Percentiles rank a stretch among this genome's conserved stretches.
phyloP scores from a whole-genome alignment of 1,284 basidiomycete species.

The Ceratobasidium sp. region DNA sequence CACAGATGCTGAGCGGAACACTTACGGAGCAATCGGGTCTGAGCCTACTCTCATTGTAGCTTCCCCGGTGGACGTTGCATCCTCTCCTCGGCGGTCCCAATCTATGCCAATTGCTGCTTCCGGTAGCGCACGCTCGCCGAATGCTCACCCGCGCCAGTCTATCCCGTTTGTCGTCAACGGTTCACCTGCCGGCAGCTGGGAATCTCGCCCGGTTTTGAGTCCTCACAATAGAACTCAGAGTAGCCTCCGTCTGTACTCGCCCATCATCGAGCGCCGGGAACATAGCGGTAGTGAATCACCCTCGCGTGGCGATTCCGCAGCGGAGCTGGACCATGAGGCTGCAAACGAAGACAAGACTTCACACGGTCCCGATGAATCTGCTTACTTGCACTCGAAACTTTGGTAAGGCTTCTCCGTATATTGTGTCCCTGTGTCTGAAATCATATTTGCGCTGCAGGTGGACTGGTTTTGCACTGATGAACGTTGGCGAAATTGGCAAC shows the following conservation, averaged over 20 bases:
- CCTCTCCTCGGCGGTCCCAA: constrained; percentile 5
- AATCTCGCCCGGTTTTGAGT: not conserved
- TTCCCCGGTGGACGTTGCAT: constrained; percentile 3
- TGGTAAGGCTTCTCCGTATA: constrained; percentile 59
- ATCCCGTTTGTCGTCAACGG: constrained; percentile 23
- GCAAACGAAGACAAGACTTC: not conserved
- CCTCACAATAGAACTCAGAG: constrained; percentile 12
- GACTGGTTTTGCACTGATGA: constrained; percentile 88
- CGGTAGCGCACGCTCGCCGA: not conserved
- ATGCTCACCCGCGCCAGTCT: not conserved
- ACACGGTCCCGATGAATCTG: constrained; percentile 53
- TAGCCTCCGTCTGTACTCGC: not conserved
- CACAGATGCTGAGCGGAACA: constrained; percentile 42
- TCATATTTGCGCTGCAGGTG: constrained; percentile 67
- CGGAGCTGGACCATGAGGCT: constrained; percentile 21
- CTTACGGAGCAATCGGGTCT: constrained; percentile 35
- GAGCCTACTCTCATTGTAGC: constrained; percentile 24
- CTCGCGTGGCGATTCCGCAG: constrained; percentile 23
- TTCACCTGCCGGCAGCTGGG: constrained; percentile 15
- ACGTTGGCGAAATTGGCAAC: constrained; percentile 89
- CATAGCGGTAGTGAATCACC: constrained; percentile 2
- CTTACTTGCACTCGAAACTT: constrained; percentile 82
- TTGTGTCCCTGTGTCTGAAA: constrained; percentile 40
- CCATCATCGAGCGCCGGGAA: constrained; percentile 13
- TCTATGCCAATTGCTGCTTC: constrained; percentile 15